Evolutionary conservation across 2,329 filamentous ascomycete species (phyloP).

Genomic region (Stenocarpella maydis): DNA sequence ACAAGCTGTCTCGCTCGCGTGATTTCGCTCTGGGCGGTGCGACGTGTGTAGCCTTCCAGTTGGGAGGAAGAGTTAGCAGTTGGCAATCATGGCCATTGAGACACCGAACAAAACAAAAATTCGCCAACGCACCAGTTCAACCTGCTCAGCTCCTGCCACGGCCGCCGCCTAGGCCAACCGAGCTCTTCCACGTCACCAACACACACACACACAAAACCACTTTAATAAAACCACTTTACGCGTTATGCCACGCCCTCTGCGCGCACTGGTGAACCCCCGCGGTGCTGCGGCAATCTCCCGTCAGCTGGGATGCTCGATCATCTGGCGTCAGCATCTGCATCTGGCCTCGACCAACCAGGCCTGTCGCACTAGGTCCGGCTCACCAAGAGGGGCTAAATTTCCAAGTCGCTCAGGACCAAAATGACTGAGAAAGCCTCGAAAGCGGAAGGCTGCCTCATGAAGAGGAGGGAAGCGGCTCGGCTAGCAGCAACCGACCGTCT

Average conservation of each 20-base stretch:
- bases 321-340: background rate
- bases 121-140: background rate
- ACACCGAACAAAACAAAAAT: background rate
- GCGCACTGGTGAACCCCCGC: background rate
- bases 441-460: background rate
- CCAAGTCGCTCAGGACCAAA: slow-evolving; percentile 7
- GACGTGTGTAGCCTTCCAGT: slow-evolving; percentile 3
- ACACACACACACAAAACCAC: background rate
- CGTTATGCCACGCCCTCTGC: background rate
- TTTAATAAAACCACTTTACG: slow-evolving; percentile 16
- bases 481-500: slow-evolving; percentile 4
- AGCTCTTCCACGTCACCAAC: slow-evolving; percentile 6
- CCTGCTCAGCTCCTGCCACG: background rate
- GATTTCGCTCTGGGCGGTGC: background rate
- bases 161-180: background rate
- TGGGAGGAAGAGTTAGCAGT: background rate
- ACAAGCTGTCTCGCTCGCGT: slow-evolving; percentile 10
- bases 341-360: slow-evolving; percentile 17
- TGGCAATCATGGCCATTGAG: background rate
- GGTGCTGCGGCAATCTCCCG: slow-evolving; percentile 16
- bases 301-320: slow-evolving; percentile 17
- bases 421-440: slow-evolving; percentile 12
- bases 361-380: background rate
- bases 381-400: background rate
- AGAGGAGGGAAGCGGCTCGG: background rate